Percentiles rank a stretch among this genome's conserved stretches.
These are phyloP conservation scores for Citrus inodora DNA, from an alignment of 345 rosid genomes.

Conservation along the genomic window DNA sequence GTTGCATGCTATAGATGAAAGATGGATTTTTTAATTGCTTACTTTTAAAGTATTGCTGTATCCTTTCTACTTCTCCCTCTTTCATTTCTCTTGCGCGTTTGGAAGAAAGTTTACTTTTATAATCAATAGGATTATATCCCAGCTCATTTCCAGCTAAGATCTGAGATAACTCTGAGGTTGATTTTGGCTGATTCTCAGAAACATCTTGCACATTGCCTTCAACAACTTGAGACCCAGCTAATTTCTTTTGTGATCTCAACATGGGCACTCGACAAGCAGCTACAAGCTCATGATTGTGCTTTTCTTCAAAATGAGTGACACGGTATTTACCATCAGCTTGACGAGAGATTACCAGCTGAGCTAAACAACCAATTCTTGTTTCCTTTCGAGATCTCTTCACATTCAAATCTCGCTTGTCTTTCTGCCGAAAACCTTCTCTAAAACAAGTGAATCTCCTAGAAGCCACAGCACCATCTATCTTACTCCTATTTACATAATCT, in stretches of 20 bases:
- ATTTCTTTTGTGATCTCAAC: slow-evolving; percentile 31
- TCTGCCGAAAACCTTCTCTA: slow-evolving; percentile 40
- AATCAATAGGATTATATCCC: slow-evolving; percentile 17
- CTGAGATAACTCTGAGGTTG: slow-evolving; percentile 8
- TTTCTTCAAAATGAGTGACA: slow-evolving; percentile 33
- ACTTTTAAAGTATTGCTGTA: slow-evolving; percentile 25
- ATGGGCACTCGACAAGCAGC: slow-evolving; percentile 25
- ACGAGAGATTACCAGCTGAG: slow-evolving; percentile 33
- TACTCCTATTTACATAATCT: slow-evolving; percentile 37
- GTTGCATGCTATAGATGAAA: slow-evolving; percentile 32
- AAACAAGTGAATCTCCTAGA: slow-evolving; percentile 39
- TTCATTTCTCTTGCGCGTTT: slow-evolving; percentile 23
- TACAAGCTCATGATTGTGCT: slow-evolving; percentile 38
- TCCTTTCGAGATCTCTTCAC: slow-evolving; percentile 34
- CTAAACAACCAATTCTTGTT: slow-evolving; percentile 40
- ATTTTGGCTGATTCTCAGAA: slow-evolving; percentile 3
- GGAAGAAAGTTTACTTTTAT: slow-evolving; percentile 19
- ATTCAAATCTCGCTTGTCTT: slow-evolving; percentile 26
- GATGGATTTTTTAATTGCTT: slow-evolving; percentile 32
- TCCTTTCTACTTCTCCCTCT: slow-evolving; percentile 30
- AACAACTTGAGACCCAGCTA: slow-evolving; percentile 16
- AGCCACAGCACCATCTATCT: slow-evolving; percentile 36
- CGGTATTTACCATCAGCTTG: slow-evolving; percentile 35
- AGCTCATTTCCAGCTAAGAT: slow-evolving; percentile 10
- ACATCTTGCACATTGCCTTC: slow-evolving; percentile 21